Evolutionary conservation across 257 asterid species (phyloP), one percentile per base, ranked within the genome.

Genomic region (Ligustrum vulgare): DNA sequence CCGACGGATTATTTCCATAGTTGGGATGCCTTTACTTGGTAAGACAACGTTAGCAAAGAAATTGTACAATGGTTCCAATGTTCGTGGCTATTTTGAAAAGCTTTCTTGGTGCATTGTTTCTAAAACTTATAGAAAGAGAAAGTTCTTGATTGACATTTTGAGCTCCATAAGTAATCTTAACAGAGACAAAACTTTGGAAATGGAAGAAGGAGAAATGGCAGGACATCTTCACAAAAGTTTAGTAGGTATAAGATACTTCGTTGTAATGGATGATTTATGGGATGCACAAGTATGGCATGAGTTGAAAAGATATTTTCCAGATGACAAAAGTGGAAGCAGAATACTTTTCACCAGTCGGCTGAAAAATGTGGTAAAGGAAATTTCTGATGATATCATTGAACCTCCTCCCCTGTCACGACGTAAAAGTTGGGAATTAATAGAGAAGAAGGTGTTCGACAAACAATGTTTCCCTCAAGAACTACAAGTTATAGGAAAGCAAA

Each of bases 371-470:
- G 58, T 22, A 18, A 8, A 13, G 6, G 22, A 47, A 15, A 18
- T 18, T 47, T 74, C 80, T 16, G 2, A 74, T 31, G 58, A 8
- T 6, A 60, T 70, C 62, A 69, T 37, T 37, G 25, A 43, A 2
- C 62, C 70, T 45, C 80, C 71, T 41, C 18, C 43, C 20, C 28
- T 76, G 49, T 76, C 80, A 8, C 7, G 0, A 9, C 49, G 65
- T 2, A 72, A 81, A 23, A 16, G 80, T 58, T 78, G 80, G 82
- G 67, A 74, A 8, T 33, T 78, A 25, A 18, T 78, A 4, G 10
- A 71, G 45, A 62, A 73, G 31, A 78, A 75, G 36, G 60, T 67
- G 34, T 75, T 81, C 67, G 43, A 41, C 39, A 43, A 65, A 0
- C 69, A 67, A 13, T 34, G 15, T 22, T 78, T 69, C 45, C 85